Conservation (phyloP, 2,329 filamentous ascomycete genomes). For the Metarhizium rileyi region DNA sequence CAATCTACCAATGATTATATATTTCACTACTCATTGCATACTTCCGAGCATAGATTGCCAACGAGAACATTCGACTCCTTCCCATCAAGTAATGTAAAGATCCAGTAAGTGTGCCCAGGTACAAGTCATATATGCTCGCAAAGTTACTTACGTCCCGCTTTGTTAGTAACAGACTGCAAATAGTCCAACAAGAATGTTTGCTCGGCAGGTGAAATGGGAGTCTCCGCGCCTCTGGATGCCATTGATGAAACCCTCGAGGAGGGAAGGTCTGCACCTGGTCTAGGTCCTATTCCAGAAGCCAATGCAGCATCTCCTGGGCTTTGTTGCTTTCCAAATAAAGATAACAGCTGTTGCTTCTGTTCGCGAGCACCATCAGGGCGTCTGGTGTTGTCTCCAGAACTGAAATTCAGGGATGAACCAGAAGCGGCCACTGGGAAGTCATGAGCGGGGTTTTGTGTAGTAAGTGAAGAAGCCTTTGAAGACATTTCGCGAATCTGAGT, state of each 20-base stretch:
- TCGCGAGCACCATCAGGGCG: conserved; percentile 19
- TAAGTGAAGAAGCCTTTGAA: conserved; percentile 14
- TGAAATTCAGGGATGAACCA: background rate
- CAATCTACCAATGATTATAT: background rate
- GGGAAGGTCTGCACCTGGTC: conserved; percentile 9
- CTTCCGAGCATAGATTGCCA: background rate
- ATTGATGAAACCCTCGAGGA: conserved; percentile 34
- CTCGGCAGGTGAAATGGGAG: conserved; percentile 57
- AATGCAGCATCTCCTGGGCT: background rate
- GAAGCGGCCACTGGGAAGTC: background rate
- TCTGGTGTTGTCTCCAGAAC: conserved; percentile 4
- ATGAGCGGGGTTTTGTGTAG: conserved; percentile 12
- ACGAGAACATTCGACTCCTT: background rate
- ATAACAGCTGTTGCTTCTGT: conserved; percentile 37
- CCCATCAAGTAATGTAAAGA: background rate
- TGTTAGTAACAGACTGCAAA: conserved; percentile 46
- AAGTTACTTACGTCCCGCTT: conserved; percentile 20
- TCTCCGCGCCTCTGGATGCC: conserved; percentile 32
- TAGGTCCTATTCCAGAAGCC: background rate
- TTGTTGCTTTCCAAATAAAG: conserved; percentile 47
- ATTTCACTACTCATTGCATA: background rate
- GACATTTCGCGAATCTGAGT: conserved; percentile 8
- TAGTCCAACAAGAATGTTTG: conserved; percentile 70
- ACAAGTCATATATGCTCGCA: background rate
- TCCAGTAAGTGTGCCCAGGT: too few relatives aligned